Percentiles rank a stretch among this genome's conserved stretches.
Evolutionary conservation across 164 flowering plant genomes (phyloP).

Genomic region (Piper betle): DNA sequence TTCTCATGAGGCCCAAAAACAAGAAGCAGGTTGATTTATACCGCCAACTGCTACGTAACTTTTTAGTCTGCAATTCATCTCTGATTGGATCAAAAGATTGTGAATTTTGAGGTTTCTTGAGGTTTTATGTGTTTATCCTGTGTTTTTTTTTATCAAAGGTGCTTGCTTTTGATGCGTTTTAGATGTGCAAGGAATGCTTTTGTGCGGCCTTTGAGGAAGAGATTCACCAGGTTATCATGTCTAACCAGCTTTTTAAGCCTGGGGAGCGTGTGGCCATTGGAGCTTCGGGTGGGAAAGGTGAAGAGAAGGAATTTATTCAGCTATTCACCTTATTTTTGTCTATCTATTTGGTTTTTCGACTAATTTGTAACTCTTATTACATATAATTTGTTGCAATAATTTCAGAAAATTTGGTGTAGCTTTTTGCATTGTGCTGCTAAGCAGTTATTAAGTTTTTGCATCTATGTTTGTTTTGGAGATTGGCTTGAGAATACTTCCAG

Average conservation of each 20-base stretch:
- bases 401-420: too few relatives aligned
- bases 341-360: not conserved
- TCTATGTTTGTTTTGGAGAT: too few relatives aligned
- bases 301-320: too few relatives aligned
- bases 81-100: not conserved
- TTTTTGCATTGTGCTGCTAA: too few relatives aligned
- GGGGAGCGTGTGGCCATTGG: slow-evolving; percentile 93
- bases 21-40: slow-evolving; percentile 44
- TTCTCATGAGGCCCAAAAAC: slow-evolving; percentile 88
- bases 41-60: not conserved
- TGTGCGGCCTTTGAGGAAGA: slow-evolving; percentile 85
- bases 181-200: slow-evolving; percentile 95
- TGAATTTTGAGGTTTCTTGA: not conserved
- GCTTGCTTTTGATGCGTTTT: not conserved
- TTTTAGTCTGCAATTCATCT: not conserved
- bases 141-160: too few relatives aligned
- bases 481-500: too few relatives aligned
- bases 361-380: not conserved
- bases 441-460: too few relatives aligned
- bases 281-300: slow-evolving; percentile 99
- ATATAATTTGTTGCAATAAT: too few relatives aligned
- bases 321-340: too few relatives aligned
- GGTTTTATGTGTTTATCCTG: not conserved
- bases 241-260: slow-evolving; percentile 65
- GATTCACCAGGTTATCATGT: slow-evolving; percentile 76